phyloP scores from a whole-genome alignment of 176 grass and related monocot genomes.

The Rhipidocladum racemiflorum region DNA sequence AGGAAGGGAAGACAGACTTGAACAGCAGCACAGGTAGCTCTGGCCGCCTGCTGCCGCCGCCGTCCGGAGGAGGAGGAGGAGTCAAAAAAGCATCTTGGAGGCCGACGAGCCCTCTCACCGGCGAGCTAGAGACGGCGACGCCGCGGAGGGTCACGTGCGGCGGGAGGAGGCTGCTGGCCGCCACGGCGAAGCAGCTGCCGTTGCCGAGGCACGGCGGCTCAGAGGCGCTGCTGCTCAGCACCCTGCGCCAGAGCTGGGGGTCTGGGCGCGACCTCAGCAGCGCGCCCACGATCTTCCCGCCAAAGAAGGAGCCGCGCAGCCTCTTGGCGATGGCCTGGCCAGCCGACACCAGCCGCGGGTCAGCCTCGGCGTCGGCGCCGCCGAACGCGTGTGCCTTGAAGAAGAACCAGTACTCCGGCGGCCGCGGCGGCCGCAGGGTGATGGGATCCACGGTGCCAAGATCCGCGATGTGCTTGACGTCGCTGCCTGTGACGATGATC shows the following conservation, averaged over 20 bases:
- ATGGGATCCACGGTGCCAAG: slow-evolving; percentile 15
- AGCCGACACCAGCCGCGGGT: background rate
- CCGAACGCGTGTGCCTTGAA: slow-evolving; percentile 30
- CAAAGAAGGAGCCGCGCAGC: slow-evolving; percentile 22
- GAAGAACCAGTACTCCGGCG: slow-evolving; percentile 37
- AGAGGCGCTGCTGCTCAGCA: background rate
- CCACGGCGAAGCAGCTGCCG: background rate
- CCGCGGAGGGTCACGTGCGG: slow-evolving; percentile 1
- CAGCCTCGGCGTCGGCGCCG: background rate
- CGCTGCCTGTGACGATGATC: slow-evolving; percentile 22
- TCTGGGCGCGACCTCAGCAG: slow-evolving; percentile 20
- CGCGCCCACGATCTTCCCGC: slow-evolving; percentile 20
- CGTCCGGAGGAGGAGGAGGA: background rate
- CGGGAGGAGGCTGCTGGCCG: slow-evolving; percentile 7
- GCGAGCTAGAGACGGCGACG: slow-evolving; percentile 19
- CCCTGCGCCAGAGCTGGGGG: background rate
- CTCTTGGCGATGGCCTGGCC: slow-evolving; percentile 25
- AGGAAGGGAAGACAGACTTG: slow-evolving; percentile 35
- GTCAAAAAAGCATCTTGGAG: background rate
- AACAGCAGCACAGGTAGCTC: slow-evolving; percentile 25
- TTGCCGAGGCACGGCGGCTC: background rate
- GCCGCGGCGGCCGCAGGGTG: background rate
- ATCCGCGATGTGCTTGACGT: background rate
- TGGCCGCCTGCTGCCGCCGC: background rate
- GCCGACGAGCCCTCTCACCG: slow-evolving; percentile 2